Conservation (phyloP, 345 rosid genomes). For the Hevea brasiliensis region DNA sequence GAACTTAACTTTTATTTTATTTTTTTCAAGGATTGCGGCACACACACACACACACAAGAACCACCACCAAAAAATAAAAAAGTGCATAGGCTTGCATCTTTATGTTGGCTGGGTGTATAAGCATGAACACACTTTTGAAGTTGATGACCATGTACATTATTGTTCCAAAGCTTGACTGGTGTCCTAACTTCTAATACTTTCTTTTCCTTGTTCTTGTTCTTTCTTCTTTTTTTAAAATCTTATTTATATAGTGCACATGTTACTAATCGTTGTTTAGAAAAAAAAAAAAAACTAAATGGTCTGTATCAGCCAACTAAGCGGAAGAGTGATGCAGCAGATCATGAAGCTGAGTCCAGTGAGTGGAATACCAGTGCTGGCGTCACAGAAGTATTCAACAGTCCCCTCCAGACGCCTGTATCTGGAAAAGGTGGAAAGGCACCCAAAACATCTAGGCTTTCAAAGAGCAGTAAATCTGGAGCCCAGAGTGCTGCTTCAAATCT, state of each 20-base stretch:
- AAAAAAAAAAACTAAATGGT: slow-evolving; percentile 16
- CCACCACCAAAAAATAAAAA: no score
- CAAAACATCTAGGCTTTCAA: slow-evolving; percentile 58
- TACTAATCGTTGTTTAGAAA: slow-evolving; percentile 16
- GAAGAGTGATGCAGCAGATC: slow-evolving; percentile 62
- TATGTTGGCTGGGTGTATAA: neutral
- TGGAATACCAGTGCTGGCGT: slow-evolving; percentile 46
- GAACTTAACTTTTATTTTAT: no score
- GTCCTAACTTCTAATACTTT: neutral
- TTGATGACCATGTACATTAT: neutral
- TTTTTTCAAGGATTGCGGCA: no score
- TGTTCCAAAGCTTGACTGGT: neutral
- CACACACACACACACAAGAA: no score
- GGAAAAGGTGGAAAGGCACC: slow-evolving; percentile 72
- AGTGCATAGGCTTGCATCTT: slow-evolving; percentile 7
- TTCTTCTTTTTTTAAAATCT: slow-evolving; percentile 7
- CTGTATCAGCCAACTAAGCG: slow-evolving; percentile 61
- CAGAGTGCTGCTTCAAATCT: slow-evolving; percentile 62
- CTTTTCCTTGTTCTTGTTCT: slow-evolving; percentile 7
- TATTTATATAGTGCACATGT: neutral
- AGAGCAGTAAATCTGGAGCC: slow-evolving; percentile 56
- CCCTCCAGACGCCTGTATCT: slow-evolving; percentile 71
- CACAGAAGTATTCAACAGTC: slow-evolving; percentile 47
- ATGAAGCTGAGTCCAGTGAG: slow-evolving; percentile 54
- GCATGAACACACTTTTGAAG: neutral